Percentiles rank a stretch among this genome's conserved stretches.
Conservation (phyloP, 352 stramenopile genomes). For the Phytophthora brassicae region DNA sequence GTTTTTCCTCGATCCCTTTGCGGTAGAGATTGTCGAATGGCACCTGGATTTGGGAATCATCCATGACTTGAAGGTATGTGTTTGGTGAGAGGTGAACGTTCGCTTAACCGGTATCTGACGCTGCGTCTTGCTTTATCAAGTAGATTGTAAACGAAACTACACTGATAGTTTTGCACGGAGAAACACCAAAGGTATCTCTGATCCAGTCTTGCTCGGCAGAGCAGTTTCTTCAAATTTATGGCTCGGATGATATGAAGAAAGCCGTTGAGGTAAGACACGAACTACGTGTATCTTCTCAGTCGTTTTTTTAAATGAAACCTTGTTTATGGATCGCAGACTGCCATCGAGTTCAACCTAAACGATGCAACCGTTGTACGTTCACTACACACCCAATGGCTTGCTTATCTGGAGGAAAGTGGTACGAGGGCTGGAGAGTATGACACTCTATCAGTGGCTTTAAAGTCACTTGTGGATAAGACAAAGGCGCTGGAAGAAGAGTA, state of each 20-base stretch:
- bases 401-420: slow-evolving; percentile 27
- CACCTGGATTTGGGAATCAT: slow-evolving; percentile 86
- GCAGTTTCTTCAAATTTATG: slow-evolving; percentile 78
- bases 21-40: slow-evolving; percentile 86
- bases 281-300: not conserved
- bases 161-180: slow-evolving; percentile 73
- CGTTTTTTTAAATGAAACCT: slow-evolving; percentile 7
- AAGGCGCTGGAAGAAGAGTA: slow-evolving; percentile 57
- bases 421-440: slow-evolving; percentile 27
- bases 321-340: slow-evolving; percentile 45
- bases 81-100: not conserved
- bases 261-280: slow-evolving; percentile 55
- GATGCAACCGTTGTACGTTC: slow-evolving; percentile 52
- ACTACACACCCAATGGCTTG: slow-evolving; percentile 57
- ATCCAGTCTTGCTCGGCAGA: slow-evolving; percentile 71
- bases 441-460: slow-evolving; percentile 46
- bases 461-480: slow-evolving; percentile 46
- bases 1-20: slow-evolving; percentile 82
- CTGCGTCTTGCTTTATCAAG: not conserved
- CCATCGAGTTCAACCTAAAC: slow-evolving; percentile 72
- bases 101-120: not conserved
- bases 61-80: slow-evolving; percentile 76
- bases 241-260: slow-evolving; percentile 54
- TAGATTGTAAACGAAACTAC: slow-evolving; percentile 75
- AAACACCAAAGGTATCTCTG: slow-evolving; percentile 69